Evolutionary conservation across 495 filamentous ascomycete genomes (phyloP), one percentile per base, ranked within the genome.

Genomic region (Pyronema domesticum): DNA sequence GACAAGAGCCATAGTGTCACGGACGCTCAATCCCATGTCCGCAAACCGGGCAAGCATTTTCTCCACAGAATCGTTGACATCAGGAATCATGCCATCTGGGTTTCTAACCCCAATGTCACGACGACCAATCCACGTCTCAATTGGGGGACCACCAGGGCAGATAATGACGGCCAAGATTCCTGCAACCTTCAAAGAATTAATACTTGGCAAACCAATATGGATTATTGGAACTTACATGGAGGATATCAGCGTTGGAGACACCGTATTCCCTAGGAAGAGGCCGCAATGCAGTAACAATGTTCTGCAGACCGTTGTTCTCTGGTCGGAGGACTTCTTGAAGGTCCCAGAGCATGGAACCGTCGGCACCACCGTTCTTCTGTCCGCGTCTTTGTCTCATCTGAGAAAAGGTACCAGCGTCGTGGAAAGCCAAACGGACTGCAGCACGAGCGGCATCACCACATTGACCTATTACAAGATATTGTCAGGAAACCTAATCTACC

Each of bases 271-370:
- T 15, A 8, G 56, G 45, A 8, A 67, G 33, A 7, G 50, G 45
- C 6, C 46, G 15, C 2, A 68, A 40, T 35, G 57, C 57, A 14
- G 35, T 48, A 14, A 51, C 36, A 44, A 68, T 67, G 14, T 36
- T 48, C 40, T 60, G 54, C 13, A 68, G 62, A 34, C 64, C 64
- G 42, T 65, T 61, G 55, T 67, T 68, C 23, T 68, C 64, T 4
- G 43, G 17, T 17, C 64, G 59, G 17, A 34, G 15, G n/a, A 51
- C 11, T 37, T 66, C 62, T 17, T 53, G 54, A 11, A 55, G 55
- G 46, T 51, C 58, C 1, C 61, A 48, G 50, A 64, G 51, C 18
- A 68, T 50, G 18, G 61, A 65, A 9, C 66, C 66, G 46, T 68
- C 66, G 45, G 57, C 61, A 6, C 66, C 66, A 17, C 59, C 64